A percentile compares a stretch with the other conserved stretches of the same genome.
These are phyloP conservation scores for Mycena rebaudengoi DNA, from an alignment of 768 basidiomycete species.

Conservation along the genomic window DNA sequence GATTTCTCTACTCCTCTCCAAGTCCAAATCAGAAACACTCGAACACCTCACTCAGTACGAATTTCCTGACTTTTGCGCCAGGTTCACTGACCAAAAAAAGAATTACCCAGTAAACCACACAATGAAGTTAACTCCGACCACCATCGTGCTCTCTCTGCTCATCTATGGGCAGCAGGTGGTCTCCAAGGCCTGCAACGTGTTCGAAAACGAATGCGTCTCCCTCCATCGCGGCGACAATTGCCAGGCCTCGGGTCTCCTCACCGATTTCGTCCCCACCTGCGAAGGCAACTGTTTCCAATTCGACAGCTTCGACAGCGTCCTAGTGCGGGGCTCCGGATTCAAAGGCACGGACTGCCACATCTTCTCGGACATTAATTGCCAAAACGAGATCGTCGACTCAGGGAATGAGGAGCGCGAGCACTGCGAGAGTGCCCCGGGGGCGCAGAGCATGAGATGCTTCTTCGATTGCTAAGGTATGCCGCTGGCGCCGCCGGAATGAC, in stretches of 20 bases:
- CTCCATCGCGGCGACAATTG: background rate
- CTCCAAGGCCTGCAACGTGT: background rate
- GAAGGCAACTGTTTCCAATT: background rate
- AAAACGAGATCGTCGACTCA: background rate
- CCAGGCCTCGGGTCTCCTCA: background rate
- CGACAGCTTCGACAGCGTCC: background rate
- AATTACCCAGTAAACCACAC: too few species aligned
- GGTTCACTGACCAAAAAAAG: too few species aligned
- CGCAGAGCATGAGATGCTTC: background rate
- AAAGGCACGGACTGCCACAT: slow-evolving; percentile 3
- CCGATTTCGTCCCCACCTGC: background rate
- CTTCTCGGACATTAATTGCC: background rate
- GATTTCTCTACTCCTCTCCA: too few species aligned
- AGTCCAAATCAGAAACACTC: too few species aligned
- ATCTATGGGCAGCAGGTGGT: background rate
- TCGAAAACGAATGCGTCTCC: background rate
- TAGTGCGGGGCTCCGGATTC: background rate
- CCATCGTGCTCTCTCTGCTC: background rate
- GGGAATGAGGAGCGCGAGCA: background rate
- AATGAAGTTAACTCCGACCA: background rate
- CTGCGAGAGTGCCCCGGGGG: background rate
- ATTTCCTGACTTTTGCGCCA: too few species aligned
- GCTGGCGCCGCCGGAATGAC: too few species aligned
- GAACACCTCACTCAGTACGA: too few species aligned
- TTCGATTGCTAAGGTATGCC: background rate